These are phyloP conservation scores for Cicer yamashitae DNA, from an alignment of 306 rosid genomes.

Conservation along the genomic window DNA sequence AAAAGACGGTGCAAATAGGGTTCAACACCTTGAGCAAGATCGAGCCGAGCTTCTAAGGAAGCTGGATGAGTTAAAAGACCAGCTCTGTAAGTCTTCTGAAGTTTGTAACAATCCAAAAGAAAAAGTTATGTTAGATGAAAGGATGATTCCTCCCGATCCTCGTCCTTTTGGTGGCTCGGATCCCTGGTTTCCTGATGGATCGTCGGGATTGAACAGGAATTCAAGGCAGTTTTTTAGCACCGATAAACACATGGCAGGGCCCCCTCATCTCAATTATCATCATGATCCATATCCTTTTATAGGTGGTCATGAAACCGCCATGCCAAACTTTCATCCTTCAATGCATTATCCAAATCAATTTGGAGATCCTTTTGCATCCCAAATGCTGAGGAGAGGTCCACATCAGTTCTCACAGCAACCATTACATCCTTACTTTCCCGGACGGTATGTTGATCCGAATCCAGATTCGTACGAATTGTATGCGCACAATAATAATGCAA, in stretches of 20 bases:
- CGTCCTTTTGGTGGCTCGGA: conserved; percentile 64
- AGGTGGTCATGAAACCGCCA: conserved; percentile 64
- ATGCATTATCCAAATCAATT: conserved; percentile 67
- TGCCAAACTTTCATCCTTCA: conserved; percentile 61
- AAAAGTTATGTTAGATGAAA: conserved; percentile 57
- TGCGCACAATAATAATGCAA: conserved; percentile 51
- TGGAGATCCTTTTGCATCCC: conserved; percentile 74
- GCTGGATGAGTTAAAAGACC: conserved; percentile 84
- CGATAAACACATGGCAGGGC: conserved; percentile 62
- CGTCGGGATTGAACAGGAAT: conserved; percentile 63
- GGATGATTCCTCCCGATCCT: conserved; percentile 68
- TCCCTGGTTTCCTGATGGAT: conserved; percentile 62
- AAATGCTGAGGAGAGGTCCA: conserved; percentile 60
- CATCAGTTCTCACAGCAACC: conserved; percentile 64
- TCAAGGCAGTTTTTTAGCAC: conserved; percentile 58
- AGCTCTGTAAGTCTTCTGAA: conserved; percentile 76
- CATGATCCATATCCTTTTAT: conserved; percentile 63
- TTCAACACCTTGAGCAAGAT: conserved; percentile 78
- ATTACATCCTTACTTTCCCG: conserved; percentile 74
- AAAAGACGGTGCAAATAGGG: conserved; percentile 56
- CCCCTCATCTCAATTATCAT: conserved; percentile 59
- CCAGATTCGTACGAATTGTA: conserved; percentile 63
- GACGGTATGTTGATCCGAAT: conserved; percentile 61
- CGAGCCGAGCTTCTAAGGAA: conserved; percentile 91
- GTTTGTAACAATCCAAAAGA: conserved; percentile 63